Percentiles rank a stretch among this genome's conserved stretches.
phyloP scores from a whole-genome alignment of 495 filamentous ascomycete genomes.

The Xylaria acuta region DNA sequence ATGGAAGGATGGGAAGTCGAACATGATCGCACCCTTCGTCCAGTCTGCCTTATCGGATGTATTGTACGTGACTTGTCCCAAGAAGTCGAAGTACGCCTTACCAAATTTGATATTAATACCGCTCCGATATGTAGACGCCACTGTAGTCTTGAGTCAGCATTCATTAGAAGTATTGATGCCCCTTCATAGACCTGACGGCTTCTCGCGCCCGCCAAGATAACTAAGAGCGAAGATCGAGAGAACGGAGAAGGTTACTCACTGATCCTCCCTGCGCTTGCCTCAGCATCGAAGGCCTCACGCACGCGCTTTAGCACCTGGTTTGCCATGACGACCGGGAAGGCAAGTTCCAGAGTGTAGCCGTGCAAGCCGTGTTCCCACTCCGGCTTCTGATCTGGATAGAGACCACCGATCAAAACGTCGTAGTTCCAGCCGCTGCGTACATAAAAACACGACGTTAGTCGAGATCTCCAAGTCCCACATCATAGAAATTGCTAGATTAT shows the following conservation, averaged over 20 bases:
- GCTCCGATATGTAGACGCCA: constrained; percentile 57
- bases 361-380: constrained; percentile 57
- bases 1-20: constrained; percentile 56
- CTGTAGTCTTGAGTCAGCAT: constrained; percentile 29
- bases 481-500: too few species aligned
- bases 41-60: constrained; percentile 53
- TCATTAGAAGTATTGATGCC: not conserved
- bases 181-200: not conserved
- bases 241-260: constrained; percentile 28
- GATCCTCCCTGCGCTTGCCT: constrained; percentile 44
- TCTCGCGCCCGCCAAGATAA: not conserved
- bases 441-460: too few species aligned
- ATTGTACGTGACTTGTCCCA: constrained; percentile 57
- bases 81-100: constrained; percentile 53
- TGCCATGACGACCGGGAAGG: constrained; percentile 54
- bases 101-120: constrained; percentile 63
- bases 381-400: constrained; percentile 54
- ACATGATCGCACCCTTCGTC: constrained; percentile 59
- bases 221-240: not conserved
- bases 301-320: constrained; percentile 57
- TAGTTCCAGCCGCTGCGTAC: constrained; percentile 57
- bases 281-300: constrained; percentile 52
- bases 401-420: constrained; percentile 56
- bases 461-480: too few species aligned
- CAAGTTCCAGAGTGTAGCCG: constrained; percentile 56